These are phyloP conservation scores for Syzygium oleosum DNA, from an alignment of 345 rosid species.

Conservation along the genomic window DNA sequence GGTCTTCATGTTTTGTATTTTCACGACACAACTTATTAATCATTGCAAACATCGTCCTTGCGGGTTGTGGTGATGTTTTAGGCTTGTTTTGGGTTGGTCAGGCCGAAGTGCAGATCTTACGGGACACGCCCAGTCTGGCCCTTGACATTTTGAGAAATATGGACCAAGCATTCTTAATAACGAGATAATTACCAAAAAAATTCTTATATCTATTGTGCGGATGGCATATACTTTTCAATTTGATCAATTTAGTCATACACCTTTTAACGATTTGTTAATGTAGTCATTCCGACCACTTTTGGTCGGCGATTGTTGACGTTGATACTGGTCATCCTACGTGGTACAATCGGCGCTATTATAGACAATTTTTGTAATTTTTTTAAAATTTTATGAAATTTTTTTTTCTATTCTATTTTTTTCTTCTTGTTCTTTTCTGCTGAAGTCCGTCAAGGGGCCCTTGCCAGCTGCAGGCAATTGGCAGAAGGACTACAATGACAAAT, in stretches of 20 bases:
- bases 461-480: fast-evolving
- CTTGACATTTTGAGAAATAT: neutral
- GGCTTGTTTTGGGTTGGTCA: neutral
- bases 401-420: neutral
- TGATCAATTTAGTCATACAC: neutral
- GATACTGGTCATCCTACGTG: neutral
- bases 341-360: neutral
- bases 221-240: neutral
- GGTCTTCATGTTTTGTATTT: neutral
- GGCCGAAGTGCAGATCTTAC: neutral
- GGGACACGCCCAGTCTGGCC: neutral
- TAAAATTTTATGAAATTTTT: neutral
- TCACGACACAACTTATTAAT: neutral
- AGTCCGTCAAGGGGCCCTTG: neutral
- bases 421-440: neutral
- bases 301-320: neutral
- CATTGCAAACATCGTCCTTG: neutral
- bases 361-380: neutral
- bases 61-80: neutral
- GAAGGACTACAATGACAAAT: neutral
- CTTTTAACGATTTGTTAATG: neutral
- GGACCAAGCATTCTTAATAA: neutral
- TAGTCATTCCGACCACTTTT: neutral
- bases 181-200: neutral
- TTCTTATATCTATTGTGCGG: neutral